A percentile compares a stretch with the other conserved stretches of the same genome.
Evolutionary conservation across 1,284 basidiomycete genomes (phyloP).

Genomic region (Xerocomus amazonicus): DNA sequence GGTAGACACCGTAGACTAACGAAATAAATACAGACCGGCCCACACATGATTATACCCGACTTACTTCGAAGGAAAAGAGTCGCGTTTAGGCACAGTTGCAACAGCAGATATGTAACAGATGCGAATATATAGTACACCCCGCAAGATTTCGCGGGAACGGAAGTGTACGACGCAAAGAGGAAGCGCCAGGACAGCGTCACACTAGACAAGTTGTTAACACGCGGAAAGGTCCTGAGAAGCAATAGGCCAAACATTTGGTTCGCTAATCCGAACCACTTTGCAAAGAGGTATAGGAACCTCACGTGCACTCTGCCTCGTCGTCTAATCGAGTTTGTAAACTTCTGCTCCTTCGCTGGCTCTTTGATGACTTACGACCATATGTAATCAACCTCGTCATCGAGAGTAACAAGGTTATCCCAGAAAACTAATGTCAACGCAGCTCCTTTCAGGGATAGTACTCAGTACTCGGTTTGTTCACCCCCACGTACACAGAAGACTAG

Average conservation of each 20-base stretch:
- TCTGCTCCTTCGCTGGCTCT: not conserved
- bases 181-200: not conserved
- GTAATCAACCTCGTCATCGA: slow-evolving; percentile 17
- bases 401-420: slow-evolving; percentile 9
- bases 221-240: not conserved
- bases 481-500: not conserved
- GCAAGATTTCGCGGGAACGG: slow-evolving; percentile 8
- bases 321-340: slow-evolving; percentile 2
- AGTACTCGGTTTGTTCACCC: not conserved
- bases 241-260: slow-evolving; percentile 15
- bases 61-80: slow-evolving; percentile 22
- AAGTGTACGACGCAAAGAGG: not conserved
- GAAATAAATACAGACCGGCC: not conserved
- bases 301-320: slow-evolving; percentile 7
- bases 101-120: slow-evolving; percentile 5
- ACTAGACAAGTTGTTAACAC: slow-evolving; percentile 10
- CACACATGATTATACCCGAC: slow-evolving; percentile 3
- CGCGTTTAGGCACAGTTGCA: slow-evolving; percentile 14
- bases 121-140: not conserved
- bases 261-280: slow-evolving; percentile 24
- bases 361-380: slow-evolving; percentile 22
- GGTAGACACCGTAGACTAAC: slow-evolving; percentile 18
- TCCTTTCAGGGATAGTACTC: too few relatives aligned
- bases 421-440: too few relatives aligned
- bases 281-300: slow-evolving; percentile 21